These are phyloP conservation scores for Cucurbita moschata DNA, from an alignment of 306 rosid genomes.

Conservation along the genomic window DNA sequence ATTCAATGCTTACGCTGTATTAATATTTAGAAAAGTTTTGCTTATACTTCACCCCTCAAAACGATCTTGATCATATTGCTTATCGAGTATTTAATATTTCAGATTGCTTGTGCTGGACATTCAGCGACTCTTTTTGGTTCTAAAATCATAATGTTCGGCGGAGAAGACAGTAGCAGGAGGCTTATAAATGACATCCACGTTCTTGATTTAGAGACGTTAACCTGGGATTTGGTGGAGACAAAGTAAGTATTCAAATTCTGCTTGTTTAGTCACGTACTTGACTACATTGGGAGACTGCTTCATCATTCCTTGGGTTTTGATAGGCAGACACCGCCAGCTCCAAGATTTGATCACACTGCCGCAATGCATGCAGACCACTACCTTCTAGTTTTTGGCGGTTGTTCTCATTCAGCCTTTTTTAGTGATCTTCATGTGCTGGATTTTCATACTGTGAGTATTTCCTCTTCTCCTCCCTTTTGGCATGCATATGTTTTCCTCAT, in stretches of 20 bases:
- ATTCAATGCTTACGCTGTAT: slow-evolving; percentile 11
- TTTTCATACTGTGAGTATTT: slow-evolving; percentile 56
- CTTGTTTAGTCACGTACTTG: slow-evolving; percentile 13
- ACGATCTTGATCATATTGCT: slow-evolving; percentile 1
- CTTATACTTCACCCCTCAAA: slow-evolving; percentile 2
- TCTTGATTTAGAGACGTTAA: slow-evolving; percentile 81
- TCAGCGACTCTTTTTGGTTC: slow-evolving; percentile 82
- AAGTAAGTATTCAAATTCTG: slow-evolving; percentile 37
- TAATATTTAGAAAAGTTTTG: neutral
- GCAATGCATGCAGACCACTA: slow-evolving; percentile 58
- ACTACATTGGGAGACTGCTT: slow-evolving; percentile 13
- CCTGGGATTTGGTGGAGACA: slow-evolving; percentile 50
- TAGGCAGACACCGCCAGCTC: slow-evolving; percentile 89
- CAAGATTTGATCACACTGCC: slow-evolving; percentile 86
- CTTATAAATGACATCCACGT: slow-evolving; percentile 64
- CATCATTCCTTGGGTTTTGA: slow-evolving; percentile 34
- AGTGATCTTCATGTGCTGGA: slow-evolving; percentile 81
- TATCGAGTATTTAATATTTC: slow-evolving; percentile 12
- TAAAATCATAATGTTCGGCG: slow-evolving; percentile 76
- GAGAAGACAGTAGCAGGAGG: slow-evolving; percentile 76
- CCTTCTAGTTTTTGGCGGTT: slow-evolving; percentile 87
- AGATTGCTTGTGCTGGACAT: slow-evolving; percentile 79
- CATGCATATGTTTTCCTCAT: neutral
- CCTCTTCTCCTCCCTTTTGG: neutral
- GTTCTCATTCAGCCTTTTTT: slow-evolving; percentile 84